Evolutionary conservation across 179 eudicot species (phyloP).

Genomic region (Vitellaria paradoxa): DNA sequence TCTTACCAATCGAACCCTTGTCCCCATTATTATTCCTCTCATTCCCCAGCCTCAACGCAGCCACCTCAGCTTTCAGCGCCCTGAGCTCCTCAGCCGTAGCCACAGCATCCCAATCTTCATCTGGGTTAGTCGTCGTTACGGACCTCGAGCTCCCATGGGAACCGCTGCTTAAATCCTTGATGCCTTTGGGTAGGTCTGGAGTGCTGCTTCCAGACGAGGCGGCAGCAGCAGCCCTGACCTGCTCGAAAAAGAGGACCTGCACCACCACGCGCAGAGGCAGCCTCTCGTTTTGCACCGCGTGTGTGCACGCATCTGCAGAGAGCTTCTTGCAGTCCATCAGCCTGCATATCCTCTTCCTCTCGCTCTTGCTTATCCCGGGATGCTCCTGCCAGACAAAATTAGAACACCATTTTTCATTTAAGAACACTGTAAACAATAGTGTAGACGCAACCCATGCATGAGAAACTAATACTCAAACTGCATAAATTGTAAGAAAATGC

Average conservation of each 20-base stretch:
- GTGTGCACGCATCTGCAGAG: conserved; percentile 80
- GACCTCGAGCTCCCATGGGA: conserved; percentile 62
- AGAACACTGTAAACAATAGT: background rate
- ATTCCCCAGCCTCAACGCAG: conserved; percentile 59
- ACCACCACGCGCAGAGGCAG: conserved; percentile 75
- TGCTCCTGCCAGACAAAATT: conserved; percentile 47
- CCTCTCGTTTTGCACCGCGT: conserved; percentile 82
- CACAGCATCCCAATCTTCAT: conserved; percentile 85
- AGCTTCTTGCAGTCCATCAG: conserved; percentile 90
- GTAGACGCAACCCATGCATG: background rate
- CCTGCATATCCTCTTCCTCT: conserved; percentile 69
- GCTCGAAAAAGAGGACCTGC: conserved; percentile 87
- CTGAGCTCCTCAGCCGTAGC: conserved; percentile 80
- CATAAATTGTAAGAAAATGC: background rate
- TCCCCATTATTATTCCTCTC: conserved; percentile 33
- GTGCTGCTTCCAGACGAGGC: conserved; percentile 86
- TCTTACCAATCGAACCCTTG: conserved; percentile 39
- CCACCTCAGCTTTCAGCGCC: conserved; percentile 69
- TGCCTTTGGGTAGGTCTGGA: conserved; percentile 78
- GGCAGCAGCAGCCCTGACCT: conserved; percentile 51
- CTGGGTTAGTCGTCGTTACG: conserved; percentile 45
- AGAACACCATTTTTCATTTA: background rate
- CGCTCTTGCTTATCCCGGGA: conserved; percentile 75
- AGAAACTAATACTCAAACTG: background rate
- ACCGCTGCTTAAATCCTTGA: conserved; percentile 50